Base-by-base conservation (phyloP, 257 asterid genomes). In the Lantana camara region DNA sequence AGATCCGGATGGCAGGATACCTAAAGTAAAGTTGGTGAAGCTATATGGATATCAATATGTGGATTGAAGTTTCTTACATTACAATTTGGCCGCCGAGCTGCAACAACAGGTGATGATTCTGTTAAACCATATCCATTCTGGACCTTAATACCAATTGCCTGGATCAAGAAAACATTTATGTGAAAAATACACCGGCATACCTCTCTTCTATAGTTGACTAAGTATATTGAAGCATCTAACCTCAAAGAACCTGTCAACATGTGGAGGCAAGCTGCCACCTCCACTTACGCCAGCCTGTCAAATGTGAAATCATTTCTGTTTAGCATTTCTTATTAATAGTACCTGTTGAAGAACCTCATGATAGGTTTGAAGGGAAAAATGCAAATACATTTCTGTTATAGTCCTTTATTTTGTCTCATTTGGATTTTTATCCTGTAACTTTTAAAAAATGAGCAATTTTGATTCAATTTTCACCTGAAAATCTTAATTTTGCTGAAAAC, bases 71-170 rank as follows among this genome's bases (percentile, higher is more conserved):
- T 61, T 53, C 94, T 81, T 77, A 93, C 99, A 60, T 90, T 90
- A 60, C 84, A 84, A 56, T 69, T 61, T n/a, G 47, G 85, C 12
- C 50, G 72, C 72, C 99, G 82, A 60, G 95, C 96, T 17, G 99
- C 95, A 61, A 84, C 84, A 64, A 94, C 99, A 45, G 97, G 99
- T 44, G 99, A 80, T 21, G 97, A 67, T 73, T 94, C 99, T 57
- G 99, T 90, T 82, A 94, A 73, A 72, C 99, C 99, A 45, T 85
- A 94, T 45, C 99, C 99, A 77, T 94, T 94, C 76, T 82, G 99
- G 54, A 90, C 37, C 49, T 52, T 90, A 62, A 90, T 80, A 54
- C 62, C 99, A 68, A 94, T 84, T n/a, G 97, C 95, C 99, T 93
- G 84, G 64, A 17, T 66, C 58, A 71, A 66, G 15, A 69, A 23